Conservation (phyloP, 352 stramenopile genomes). For the Phytopythium boreale region DNA sequence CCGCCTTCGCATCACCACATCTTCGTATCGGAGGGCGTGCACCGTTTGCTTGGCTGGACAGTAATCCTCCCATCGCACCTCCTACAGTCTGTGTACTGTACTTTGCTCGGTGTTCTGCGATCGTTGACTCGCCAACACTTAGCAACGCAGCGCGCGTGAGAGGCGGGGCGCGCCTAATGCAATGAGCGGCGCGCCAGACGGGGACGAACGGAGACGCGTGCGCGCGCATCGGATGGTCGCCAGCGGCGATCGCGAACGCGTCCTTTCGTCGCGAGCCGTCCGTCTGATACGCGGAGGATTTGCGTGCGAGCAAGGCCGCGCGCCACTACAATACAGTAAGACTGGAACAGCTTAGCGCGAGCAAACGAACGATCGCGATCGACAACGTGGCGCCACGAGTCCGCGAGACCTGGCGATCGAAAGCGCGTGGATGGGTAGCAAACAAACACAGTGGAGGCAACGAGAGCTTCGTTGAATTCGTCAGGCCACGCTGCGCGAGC, state of each 20-base stretch:
- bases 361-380: not conserved
- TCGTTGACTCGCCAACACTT: too few relatives aligned
- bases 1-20: too few relatives aligned
- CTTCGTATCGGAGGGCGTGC: too few relatives aligned
- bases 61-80: too few relatives aligned
- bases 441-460: too few relatives aligned
- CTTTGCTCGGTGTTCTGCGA: too few relatives aligned
- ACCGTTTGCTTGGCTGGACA: too few relatives aligned
- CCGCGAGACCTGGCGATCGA: not conserved
- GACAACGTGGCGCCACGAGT: not conserved
- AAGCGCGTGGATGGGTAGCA: not conserved
- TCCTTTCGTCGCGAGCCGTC: not conserved
- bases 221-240: not conserved
- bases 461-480: not conserved
- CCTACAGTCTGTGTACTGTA: too few relatives aligned
- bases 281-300: not conserved
- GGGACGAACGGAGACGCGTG: too few relatives aligned
- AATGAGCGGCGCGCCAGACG: too few relatives aligned
- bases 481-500: not conserved
- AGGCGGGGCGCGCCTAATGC: too few relatives aligned
- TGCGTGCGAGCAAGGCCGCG: not conserved
- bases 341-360: not conserved
- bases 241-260: not conserved
- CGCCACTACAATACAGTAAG: not conserved
- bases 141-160: too few relatives aligned